phyloP scores from a whole-genome alignment of 306 rosid genomes.

The Chamaecrista fasciculata region DNA sequence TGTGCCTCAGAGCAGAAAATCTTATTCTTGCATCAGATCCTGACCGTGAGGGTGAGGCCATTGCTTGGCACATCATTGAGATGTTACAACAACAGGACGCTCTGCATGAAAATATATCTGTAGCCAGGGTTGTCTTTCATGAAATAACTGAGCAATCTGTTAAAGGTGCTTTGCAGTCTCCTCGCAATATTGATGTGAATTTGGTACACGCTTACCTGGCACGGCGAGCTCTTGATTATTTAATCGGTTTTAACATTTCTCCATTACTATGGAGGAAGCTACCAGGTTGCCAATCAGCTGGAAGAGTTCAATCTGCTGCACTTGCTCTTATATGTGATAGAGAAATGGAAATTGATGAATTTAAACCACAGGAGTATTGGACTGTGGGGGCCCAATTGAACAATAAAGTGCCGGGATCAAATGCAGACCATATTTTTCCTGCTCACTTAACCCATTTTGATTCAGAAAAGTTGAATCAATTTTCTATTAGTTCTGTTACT shows the following conservation, averaged over 20 bases:
- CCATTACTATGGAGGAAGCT: slow-evolving; percentile 96
- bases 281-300: slow-evolving; percentile 97
- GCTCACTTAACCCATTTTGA: slow-evolving; percentile 77
- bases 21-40: slow-evolving; percentile 99
- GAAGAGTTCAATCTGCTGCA: slow-evolving; percentile 99
- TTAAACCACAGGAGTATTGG: slow-evolving; percentile 83
- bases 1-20: slow-evolving; percentile 88
- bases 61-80: slow-evolving; percentile 96
- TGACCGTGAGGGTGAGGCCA: slow-evolving; percentile 99
- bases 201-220: slow-evolving; percentile 95
- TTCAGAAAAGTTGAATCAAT: slow-evolving; percentile 66
- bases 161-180: slow-evolving; percentile 72
- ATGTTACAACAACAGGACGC: slow-evolving; percentile 93
- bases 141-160: slow-evolving; percentile 92
- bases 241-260: slow-evolving; percentile 95
- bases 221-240: slow-evolving; percentile 94
- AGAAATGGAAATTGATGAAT: slow-evolving; percentile 89
- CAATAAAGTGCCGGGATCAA: slow-evolving; percentile 31
- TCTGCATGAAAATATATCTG: slow-evolving; percentile 49
- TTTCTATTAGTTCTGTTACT: slow-evolving; percentile 59
- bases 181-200: slow-evolving; percentile 75
- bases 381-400: slow-evolving; percentile 50
- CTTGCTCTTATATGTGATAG: slow-evolving; percentile 90
- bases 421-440: slow-evolving; percentile 36
- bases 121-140: slow-evolving; percentile 85